phyloP scores from a whole-genome alignment of 1,284 basidiomycete genomes.

The Golubevia sp. region DNA sequence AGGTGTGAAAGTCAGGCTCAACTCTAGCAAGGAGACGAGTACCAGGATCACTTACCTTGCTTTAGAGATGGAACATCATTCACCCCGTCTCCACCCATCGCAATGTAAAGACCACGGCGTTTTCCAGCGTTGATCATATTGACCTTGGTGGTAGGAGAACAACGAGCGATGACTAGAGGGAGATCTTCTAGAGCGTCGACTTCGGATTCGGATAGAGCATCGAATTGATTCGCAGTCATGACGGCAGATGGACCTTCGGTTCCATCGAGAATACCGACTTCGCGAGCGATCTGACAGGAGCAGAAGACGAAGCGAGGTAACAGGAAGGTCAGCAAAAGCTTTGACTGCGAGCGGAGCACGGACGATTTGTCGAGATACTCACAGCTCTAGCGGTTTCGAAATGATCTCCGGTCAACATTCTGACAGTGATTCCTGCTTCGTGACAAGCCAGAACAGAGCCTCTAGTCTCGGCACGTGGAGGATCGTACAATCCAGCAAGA shows the following conservation, averaged over 20 bases:
- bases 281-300: too few species aligned
- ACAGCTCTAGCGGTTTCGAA: constrained; percentile 44
- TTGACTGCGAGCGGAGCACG: too few species aligned
- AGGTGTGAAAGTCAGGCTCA: too few species aligned
- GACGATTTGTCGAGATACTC: too few species aligned
- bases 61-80: constrained; percentile 70
- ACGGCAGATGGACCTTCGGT: constrained; percentile 29
- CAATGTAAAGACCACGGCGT: constrained; percentile 28
- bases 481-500: constrained; percentile 50
- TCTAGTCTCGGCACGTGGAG: constrained; percentile 47
- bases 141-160: constrained; percentile 51
- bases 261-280: constrained; percentile 15
- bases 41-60: too few species aligned
- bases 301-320: too few species aligned
- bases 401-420: constrained; percentile 53
- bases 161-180: constrained; percentile 44
- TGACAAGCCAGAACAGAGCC: constrained; percentile 43
- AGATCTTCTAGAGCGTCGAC: constrained; percentile 36
- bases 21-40: too few species aligned
- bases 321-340: too few species aligned
- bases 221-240: constrained; percentile 43
- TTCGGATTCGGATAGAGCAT: constrained; percentile 33
- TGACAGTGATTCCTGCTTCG: constrained; percentile 41
- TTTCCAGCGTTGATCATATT: constrained; percentile 45
- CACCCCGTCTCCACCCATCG: constrained; percentile 65